Percentiles rank a stretch among this genome's conserved stretches.
Evolutionary conservation across 164 flowering plant species (phyloP).

Genomic region (Umbilicus rupestris): DNA sequence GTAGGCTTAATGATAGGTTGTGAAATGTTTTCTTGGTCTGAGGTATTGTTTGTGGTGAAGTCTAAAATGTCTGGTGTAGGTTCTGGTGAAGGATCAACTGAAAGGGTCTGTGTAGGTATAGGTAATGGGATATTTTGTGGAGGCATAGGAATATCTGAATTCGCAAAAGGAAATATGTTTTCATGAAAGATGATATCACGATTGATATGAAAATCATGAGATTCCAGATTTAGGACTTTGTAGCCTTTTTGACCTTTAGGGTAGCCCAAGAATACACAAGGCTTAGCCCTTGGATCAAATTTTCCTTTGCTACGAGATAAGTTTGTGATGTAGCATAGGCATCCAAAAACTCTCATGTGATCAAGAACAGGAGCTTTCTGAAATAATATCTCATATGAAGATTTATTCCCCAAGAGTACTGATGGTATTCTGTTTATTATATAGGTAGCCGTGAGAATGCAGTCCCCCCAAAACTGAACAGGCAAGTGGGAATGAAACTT

Average conservation of each 20-base stretch:
- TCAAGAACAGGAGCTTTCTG: not conserved
- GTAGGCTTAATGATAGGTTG: no score
- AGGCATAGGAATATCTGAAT: no score
- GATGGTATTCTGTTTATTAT: not conserved
- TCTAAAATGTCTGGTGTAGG: no score
- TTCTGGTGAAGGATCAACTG: no score
- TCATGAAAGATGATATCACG: not conserved
- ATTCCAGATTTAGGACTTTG: not conserved
- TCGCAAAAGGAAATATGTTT: not conserved
- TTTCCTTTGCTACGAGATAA: not conserved
- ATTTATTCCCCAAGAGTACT: not conserved
- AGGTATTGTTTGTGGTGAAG: no score
- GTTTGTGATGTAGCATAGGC: not conserved
- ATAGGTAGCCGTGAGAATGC: not conserved
- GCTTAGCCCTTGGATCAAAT: not conserved
- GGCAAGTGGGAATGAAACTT: no score
- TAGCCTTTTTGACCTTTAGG: not conserved
- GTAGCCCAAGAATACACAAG: not conserved
- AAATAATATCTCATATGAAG: not conserved
- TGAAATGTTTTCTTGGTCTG: no score
- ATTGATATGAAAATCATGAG: not conserved
- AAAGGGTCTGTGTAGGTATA: no score
- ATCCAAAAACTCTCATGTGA: not conserved
- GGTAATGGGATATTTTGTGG: no score
- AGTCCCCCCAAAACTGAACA: not conserved